phyloP scores from a whole-genome alignment of 2,329 filamentous ascomycete genomes.

The Aquanectria penicillioides region DNA sequence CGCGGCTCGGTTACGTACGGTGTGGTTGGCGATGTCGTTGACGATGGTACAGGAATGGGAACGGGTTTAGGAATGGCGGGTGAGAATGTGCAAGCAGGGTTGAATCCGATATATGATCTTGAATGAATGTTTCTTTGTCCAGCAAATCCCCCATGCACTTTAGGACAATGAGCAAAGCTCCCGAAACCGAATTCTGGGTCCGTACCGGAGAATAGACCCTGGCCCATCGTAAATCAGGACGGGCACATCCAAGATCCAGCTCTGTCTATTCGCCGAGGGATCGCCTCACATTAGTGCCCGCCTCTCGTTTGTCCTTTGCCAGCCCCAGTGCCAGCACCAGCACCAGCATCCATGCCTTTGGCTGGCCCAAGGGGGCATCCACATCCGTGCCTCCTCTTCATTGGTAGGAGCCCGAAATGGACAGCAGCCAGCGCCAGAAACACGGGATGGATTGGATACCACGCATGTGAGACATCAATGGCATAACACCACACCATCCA shows the following conservation, averaged over 20 bases:
- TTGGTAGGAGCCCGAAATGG: conserved; percentile 4
- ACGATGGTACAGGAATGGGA: no score
- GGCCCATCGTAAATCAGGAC: conserved; percentile 1
- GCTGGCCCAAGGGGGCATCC: conserved; percentile 21
- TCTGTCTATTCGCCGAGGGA: conserved; percentile 18
- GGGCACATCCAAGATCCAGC: conserved; percentile 3
- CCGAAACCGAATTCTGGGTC: no score
- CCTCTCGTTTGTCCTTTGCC: conserved; percentile 19
- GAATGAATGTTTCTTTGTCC: no score
- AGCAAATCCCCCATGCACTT: no score
- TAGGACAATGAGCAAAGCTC: no score
- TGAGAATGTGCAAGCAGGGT: no score
- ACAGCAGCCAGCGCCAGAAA: neutral
- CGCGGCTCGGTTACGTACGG: no score
- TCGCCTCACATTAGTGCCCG: conserved; percentile 30
- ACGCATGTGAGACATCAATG: conserved; percentile 9
- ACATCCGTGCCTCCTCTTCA: neutral
- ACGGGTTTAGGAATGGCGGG: no score
- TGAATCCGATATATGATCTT: no score
- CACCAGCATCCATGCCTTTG: conserved; percentile 22
- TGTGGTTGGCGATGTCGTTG: no score
- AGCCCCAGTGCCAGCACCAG: no score
- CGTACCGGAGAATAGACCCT: conserved; percentile 4
- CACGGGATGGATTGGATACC: neutral
- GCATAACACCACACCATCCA: neutral